Evolutionary conservation across 306 rosid species (phyloP), one percentile per base, ranked within the genome.

Genomic region (Dryas octopetala): DNA sequence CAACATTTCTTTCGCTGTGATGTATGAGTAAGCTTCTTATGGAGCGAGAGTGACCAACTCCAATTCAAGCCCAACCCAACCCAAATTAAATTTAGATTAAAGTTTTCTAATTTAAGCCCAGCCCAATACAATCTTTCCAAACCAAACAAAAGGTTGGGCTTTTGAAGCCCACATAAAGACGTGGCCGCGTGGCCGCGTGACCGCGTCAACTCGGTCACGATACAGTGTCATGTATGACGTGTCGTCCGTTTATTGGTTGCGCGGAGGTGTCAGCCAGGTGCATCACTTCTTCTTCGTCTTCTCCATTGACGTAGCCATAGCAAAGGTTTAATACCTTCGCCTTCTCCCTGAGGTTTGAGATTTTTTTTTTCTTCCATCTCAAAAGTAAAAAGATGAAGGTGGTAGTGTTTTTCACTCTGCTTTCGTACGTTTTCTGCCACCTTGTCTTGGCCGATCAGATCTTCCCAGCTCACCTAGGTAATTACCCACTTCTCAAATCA

Each of bases 381-480:
- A 4, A 40, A 32, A 66, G 17, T 15, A 9, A 50, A 45, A 52
- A 68, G 19, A 94, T 90, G 97, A 86, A 71, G 81, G 10, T 76
- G 38, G 16, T 73, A 1, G 16, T 85, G 48, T 57, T 72, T 60
- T 67, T 88, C 63, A 47, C 80, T 50, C 80, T 83, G 5, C 45
- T 89, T 50, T 82, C 75, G 11, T 66, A 13, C 67, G 2, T 1
- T 71, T 52, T 83, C 28, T 80, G 72, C 78, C 83, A 53, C 70
- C 53, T 19, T 12, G 83, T 74, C 62, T 82, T 84, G 1, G 85
- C 95, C 28, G 91, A 89, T 32, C 88, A 80, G 80, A 79, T 86
- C 87, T 74, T 87, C 89, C 84, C 90, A 40, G 85, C 87, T 76
- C 86, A 86, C 19, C 74, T 83, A 62, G 96, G 97, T 91, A 73